Base-by-base conservation (phyloP, 192 early-diverging fungal species). In the Mortierella hygrophila region DNA sequence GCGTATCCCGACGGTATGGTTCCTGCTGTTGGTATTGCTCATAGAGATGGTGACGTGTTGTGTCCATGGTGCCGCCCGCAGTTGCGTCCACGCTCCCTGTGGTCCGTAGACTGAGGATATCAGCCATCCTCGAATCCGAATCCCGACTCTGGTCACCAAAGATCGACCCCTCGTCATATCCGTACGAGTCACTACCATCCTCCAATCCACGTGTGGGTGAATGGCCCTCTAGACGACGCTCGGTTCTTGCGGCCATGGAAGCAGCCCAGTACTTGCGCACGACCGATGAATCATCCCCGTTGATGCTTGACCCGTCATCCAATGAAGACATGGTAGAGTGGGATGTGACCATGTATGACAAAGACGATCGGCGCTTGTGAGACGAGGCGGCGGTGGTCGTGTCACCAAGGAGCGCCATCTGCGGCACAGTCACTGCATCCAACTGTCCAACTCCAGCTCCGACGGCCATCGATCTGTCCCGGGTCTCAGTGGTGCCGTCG, bases 231-330 rank as follows among this genome's bases (percentile, higher is more conserved):
- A 70, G 44, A 16, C 41, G 79, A 20, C 84, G 84, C 52, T 80
- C 78, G 49, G 84, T 68, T 23, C 84, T 70, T 13, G 84, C 84
- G 21, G 84, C 79, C 79, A 81, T 81, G 44, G 84, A 86, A 3
- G 84, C 84, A 6, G 72, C 79, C 84, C 84, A 86, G 71, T 86
- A 86, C 29, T 81, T n/a, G 7, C 84, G 75, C 10, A 86, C 76
- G 0, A 86, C 79, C 5, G 84, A 81, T 10, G 60, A 65, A 65
- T 65, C 60, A 65, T 65, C 60, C 3, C 44, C 44, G 15, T 65
- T 10, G 9, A 60, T 11, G n/a, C 55, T 60, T 26, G 55, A 60
- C 55, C 55, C 55, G n/a, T 60, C 40, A n/a, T 52, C 40, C 8
- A 35, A 38, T 57, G 83, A 80, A 10, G 83, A 80, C 78, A 84